These are phyloP conservation scores for Ophiostoma piceae DNA, from an alignment of 2,329 filamentous ascomycete genomes.

Conservation along the genomic window DNA sequence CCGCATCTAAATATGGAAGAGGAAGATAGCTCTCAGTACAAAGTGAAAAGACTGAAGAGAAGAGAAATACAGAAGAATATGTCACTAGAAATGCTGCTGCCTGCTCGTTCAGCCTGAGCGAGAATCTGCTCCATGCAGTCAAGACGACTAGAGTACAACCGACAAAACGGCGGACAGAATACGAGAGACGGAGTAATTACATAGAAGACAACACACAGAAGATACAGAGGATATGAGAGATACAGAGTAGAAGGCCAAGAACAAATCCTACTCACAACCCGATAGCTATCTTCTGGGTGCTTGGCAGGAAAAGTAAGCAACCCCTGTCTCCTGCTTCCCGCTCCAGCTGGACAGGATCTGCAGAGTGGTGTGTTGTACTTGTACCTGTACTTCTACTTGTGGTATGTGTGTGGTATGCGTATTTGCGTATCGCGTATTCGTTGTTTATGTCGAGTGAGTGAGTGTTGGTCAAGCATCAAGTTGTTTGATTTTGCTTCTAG, in stretches of 20 bases:
- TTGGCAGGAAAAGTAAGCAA: not conserved
- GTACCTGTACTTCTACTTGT: not conserved
- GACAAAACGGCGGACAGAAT: not conserved
- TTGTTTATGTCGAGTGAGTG: not conserved
- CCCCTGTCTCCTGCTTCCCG: conserved; percentile 9
- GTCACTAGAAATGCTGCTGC: not conserved
- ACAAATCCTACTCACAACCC: not conserved
- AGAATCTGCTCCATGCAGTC: no score
- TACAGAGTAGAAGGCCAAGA: no score
- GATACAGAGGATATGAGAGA: not conserved
- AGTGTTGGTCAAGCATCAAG: no score
- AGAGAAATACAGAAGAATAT: not conserved
- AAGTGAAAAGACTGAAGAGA: no score
- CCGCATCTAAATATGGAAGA: not conserved
- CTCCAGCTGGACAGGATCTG: conserved; percentile 14
- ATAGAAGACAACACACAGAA: not conserved
- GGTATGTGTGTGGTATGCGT: not conserved
- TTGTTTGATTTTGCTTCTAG: no score
- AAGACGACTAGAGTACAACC: not conserved
- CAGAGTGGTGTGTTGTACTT: not conserved
- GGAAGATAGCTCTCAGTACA: no score
- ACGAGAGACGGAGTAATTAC: not conserved
- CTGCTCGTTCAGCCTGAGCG: not conserved
- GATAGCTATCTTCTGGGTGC: not conserved
- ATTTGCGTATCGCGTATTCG: not conserved